Conservation (phyloP, 495 filamentous ascomycete genomes). For the Lasiosphaeria hispida region DNA sequence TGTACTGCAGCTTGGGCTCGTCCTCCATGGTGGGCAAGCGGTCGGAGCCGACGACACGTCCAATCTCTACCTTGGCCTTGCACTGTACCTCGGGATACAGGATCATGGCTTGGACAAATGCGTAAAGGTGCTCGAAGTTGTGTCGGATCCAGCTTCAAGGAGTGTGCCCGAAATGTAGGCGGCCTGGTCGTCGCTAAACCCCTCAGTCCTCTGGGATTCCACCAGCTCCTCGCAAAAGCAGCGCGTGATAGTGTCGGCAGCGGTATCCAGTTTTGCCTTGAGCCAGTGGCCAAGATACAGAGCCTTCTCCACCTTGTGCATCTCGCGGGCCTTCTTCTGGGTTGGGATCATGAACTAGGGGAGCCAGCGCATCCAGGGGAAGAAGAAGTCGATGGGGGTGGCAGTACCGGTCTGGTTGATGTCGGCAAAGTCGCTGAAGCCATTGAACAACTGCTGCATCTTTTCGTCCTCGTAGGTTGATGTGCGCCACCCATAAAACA, state of each 20-base stretch:
- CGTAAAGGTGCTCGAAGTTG: conserved; percentile 48
- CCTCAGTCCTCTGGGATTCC: conserved; percentile 35
- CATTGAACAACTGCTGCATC: conserved; percentile 52
- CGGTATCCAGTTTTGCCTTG: conserved; percentile 30
- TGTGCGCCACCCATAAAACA: conserved; percentile 55
- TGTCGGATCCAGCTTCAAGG: conserved; percentile 60
- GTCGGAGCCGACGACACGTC: conserved; percentile 39
- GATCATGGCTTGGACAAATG: conserved; percentile 6
- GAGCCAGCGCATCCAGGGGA: conserved; percentile 40
- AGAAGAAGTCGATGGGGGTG: conserved; percentile 44
- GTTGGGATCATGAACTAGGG: conserved; percentile 41
- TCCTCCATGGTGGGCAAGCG: conserved; percentile 48
- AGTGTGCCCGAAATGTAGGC: conserved; percentile 50
- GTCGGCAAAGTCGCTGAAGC: conserved; percentile 50
- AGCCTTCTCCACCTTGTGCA: conserved; percentile 31
- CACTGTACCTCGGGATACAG: conserved; percentile 30
- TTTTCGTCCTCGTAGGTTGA: conserved; percentile 48
- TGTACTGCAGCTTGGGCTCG: conserved; percentile 51
- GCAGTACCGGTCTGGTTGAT: conserved; percentile 42
- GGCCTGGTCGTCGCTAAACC: conserved; percentile 41
- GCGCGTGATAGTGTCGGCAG: conserved; percentile 32
- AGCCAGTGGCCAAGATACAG: conserved; percentile 33
- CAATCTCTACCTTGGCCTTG: conserved; percentile 52
- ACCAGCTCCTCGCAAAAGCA: conserved; percentile 43
- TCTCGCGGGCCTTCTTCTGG: conserved; percentile 27